These are phyloP conservation scores for Thelonectria rubi DNA, from an alignment of 2,329 filamentous ascomycete species.

Conservation along the genomic window DNA sequence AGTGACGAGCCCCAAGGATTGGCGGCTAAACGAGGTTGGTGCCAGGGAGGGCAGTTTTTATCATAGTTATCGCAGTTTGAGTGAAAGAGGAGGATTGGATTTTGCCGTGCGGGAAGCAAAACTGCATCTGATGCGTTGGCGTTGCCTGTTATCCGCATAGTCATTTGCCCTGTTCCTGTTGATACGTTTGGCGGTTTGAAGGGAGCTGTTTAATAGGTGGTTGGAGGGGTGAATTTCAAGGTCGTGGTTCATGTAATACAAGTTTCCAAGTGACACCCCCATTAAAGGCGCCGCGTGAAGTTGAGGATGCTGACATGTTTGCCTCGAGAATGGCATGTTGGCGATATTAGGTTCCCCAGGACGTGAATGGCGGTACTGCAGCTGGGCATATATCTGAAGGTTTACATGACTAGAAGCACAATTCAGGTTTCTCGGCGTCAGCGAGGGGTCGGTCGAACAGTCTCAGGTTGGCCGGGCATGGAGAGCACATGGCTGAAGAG, in stretches of 20 bases:
- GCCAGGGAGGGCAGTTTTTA: slow-evolving; percentile 8
- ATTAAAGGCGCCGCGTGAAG: too few relatives aligned
- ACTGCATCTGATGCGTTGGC: slow-evolving; percentile 19
- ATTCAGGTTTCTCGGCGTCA: too few relatives aligned
- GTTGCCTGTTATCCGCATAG: slow-evolving; percentile 20
- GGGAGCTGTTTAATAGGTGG: slow-evolving; percentile 19
- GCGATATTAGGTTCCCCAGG: too few relatives aligned
- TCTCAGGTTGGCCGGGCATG: too few relatives aligned
- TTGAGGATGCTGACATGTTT: too few relatives aligned
- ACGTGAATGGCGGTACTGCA: too few relatives aligned
- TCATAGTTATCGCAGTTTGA: slow-evolving; percentile 13
- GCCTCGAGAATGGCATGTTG: too few relatives aligned
- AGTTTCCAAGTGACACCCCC: neutral
- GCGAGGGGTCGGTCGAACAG: too few relatives aligned
- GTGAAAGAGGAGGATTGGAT: slow-evolving; percentile 22
- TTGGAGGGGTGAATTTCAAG: slow-evolving; percentile 4
- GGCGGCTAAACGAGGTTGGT: neutral
- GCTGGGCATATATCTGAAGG: too few relatives aligned
- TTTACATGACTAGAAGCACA: too few relatives aligned
- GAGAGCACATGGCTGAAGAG: too few relatives aligned
- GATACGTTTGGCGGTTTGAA: slow-evolving; percentile 17
- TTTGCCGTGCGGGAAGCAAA: slow-evolving; percentile 10
- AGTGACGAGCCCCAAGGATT: neutral
- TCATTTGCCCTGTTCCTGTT: slow-evolving; percentile 23
- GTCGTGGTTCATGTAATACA: neutral